Evolutionary conservation across 768 basidiomycete species (phyloP), one percentile per base, ranked within the genome.

Genomic region (Rhizopogon salebrosus): DNA sequence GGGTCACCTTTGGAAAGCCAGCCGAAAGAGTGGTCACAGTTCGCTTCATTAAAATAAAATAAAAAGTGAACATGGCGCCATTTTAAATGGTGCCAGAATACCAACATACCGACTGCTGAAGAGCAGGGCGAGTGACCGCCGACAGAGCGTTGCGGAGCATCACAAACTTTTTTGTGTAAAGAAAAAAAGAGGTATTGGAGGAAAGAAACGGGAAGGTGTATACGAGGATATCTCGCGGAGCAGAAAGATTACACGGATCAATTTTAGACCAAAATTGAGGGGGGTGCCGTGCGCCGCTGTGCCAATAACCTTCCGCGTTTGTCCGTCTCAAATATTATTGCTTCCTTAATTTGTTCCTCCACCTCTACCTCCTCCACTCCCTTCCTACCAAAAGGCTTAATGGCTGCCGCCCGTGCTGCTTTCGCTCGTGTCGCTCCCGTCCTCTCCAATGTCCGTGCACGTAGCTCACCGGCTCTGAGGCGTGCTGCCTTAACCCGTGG

Each of bases 11-110:
- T 57, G 90, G 86, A 71, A 87, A 90, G 29, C 85, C 86, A 54
- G 88, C 84, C 38, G 90, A 80, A 57, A 89, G 78, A 27, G 87
- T 88, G 23, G 89, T 89, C 34, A 87, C 89, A 48, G 80, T 66
- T 65, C 88, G 78, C 85, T 87, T 66, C 9, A 34, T 87, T 66
- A 2, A 34, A 13, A 6, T 23, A 50, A 51, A 37, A 22, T 51
- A 38, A 56, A 57, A 48, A 50, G 34, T 42, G 27, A 27, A 38
- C 27, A 46, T 46, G 22, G 29, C 40, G 27, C 29, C 29, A 46
- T 14, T 26, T 22, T 31, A 34, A 46, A 46, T 46, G 14, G 38
- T 39, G 40, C 13, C 31, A 37, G 27, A 53, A n/a, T 39, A 39
- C 56, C 37, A 53, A 34, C 83, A 26, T 57, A 88, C 87, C 8